A percentile compares a stretch with the other conserved stretches of the same genome.
Conservation (phyloP, 2,329 filamentous ascomycete species). For the Claviceps sorghi region DNA sequence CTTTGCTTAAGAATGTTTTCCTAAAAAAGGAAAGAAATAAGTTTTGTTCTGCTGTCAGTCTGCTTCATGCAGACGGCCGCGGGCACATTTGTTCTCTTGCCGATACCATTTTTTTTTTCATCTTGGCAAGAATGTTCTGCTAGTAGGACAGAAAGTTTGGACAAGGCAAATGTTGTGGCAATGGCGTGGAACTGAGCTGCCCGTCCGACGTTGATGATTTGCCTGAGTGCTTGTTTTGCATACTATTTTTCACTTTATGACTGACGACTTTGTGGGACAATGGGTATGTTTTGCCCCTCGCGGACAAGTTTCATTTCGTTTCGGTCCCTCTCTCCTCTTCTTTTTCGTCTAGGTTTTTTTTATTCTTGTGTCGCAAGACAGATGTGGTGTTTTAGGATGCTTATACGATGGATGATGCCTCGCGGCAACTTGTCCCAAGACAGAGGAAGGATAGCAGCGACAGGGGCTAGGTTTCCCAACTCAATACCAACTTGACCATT, state of each 20-base stretch:
- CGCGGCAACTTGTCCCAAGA: constrained; percentile 27
- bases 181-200: not conserved
- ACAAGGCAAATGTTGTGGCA: not conserved
- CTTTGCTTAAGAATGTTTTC: too few relatives aligned
- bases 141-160: not conserved
- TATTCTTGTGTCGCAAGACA: not conserved
- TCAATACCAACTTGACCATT: not conserved
- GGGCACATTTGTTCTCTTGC: not conserved
- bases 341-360: not conserved
- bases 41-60: not conserved
- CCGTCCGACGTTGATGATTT: not conserved
- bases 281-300: not conserved
- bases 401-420: constrained; percentile 34
- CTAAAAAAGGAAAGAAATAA: not conserved
- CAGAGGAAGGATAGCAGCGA: not conserved
- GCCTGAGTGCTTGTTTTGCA: not conserved
- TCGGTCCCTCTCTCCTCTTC: not conserved
- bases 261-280: constrained; percentile 6
- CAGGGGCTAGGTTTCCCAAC: constrained; percentile 3
- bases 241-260: constrained; percentile 7
- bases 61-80: not conserved
- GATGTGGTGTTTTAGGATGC: not conserved
- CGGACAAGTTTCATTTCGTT: not conserved
- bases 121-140: not conserved
- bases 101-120: not conserved